A percentile compares a stretch with the other conserved stretches of the same genome.
phyloP scores from a whole-genome alignment of 768 basidiomycete genomes.

The Boletales sp. region DNA sequence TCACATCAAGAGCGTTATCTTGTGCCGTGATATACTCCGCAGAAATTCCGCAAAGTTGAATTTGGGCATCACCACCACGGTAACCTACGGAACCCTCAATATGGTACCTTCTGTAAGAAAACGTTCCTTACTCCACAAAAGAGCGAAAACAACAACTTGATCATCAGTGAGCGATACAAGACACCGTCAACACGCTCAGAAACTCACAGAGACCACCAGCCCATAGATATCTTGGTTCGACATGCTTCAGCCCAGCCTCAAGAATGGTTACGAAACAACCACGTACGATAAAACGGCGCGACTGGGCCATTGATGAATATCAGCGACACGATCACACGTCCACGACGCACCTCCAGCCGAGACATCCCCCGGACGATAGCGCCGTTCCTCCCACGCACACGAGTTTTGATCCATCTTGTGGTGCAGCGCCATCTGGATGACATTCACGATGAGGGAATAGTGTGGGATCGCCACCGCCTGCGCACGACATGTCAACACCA shows the following conservation, averaged over 20 bases:
- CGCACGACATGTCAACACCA: neutral
- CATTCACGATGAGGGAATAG: slow-evolving; percentile 59
- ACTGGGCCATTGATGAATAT: slow-evolving; percentile 31
- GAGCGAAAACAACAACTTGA: slow-evolving; percentile 49
- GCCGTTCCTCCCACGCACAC: slow-evolving; percentile 36
- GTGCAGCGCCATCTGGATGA: slow-evolving; percentile 56
- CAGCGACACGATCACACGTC: neutral
- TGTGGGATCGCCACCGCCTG: slow-evolving; percentile 69
- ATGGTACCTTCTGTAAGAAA: neutral
- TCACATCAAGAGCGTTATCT: slow-evolving; percentile 55
- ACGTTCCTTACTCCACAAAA: slow-evolving; percentile 46
- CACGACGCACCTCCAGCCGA: slow-evolving; percentile 49
- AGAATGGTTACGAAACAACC: slow-evolving; percentile 5
- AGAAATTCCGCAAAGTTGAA: slow-evolving; percentile 64
- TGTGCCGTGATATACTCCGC: slow-evolving; percentile 54
- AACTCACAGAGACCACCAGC: slow-evolving; percentile 50
- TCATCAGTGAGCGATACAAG: slow-evolving; percentile 5
- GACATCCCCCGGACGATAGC: slow-evolving; percentile 53
- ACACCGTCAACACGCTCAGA: neutral
- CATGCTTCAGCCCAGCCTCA: slow-evolving; percentile 9
- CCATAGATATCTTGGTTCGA: slow-evolving; percentile 54
- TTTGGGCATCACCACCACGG: slow-evolving; percentile 56
- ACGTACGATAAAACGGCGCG: slow-evolving; percentile 59
- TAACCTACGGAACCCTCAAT: slow-evolving; percentile 36
- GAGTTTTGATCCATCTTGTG: slow-evolving; percentile 40